phyloP scores from a whole-genome alignment of 1,284 basidiomycete species.

The Ustilago curta region DNA sequence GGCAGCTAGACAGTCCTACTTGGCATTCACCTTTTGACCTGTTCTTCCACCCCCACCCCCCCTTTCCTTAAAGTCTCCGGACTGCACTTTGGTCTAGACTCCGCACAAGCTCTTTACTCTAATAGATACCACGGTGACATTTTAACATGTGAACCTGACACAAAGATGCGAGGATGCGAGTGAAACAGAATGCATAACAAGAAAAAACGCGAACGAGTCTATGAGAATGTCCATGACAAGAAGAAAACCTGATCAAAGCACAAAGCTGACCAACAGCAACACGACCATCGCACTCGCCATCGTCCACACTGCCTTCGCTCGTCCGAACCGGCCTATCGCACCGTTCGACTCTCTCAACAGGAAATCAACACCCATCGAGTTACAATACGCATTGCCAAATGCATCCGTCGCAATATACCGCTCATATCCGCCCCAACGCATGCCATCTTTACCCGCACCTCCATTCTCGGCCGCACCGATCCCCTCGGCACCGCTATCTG shows the following conservation, averaged over 20 bases:
- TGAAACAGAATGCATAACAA: conserved; percentile 2
- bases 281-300: not conserved
- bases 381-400: conserved; percentile 67
- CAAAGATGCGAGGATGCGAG: conserved; percentile 8
- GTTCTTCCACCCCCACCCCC: no score
- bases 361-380: conserved; percentile 64
- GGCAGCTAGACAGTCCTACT: not conserved
- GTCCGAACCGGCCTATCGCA: not conserved
- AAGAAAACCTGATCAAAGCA: conserved; percentile 2
- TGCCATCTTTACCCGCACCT: conserved; percentile 57
- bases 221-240: conserved; percentile 5
- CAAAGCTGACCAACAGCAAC: conserved; percentile 6
- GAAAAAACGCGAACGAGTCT: not conserved
- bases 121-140: no score
- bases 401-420: conserved; percentile 65
- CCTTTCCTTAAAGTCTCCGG: not conserved
- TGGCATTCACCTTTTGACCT: not conserved
- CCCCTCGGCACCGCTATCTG: conserved; percentile 57
- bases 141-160: no score
- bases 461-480: conserved; percentile 62
- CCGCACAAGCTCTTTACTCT: no score
- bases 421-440: conserved; percentile 62
- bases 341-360: conserved; percentile 49
- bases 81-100: not conserved
- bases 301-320: not conserved